Evolutionary conservation across 169 alveolate species (phyloP).

Genomic region (Babesia sp.): DNA sequence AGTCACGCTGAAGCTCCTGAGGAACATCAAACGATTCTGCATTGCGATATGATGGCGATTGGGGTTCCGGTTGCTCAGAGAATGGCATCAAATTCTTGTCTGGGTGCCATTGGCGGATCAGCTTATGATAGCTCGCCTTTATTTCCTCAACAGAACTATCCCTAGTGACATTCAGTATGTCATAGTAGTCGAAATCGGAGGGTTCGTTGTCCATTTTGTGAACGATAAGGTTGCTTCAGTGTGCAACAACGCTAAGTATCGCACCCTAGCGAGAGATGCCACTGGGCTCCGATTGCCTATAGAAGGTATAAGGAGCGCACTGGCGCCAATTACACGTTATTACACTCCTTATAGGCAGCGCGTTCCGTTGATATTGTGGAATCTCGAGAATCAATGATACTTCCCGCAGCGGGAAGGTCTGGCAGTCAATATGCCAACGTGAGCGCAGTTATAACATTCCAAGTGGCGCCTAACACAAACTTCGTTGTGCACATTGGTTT

Average conservation of each 20-base stretch:
- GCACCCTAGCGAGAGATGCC: not conserved
- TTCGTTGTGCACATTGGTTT: not conserved
- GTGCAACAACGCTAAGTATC: not conserved
- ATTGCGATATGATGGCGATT: not conserved
- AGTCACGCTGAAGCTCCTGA: constrained; percentile 25
- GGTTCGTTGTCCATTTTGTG: constrained; percentile 27
- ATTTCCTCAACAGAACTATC: constrained; percentile 54
- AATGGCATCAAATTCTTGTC: constrained; percentile 31
- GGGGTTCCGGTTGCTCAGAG: not conserved
- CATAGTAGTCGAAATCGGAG: constrained; percentile 63
- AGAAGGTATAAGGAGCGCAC: not conserved
- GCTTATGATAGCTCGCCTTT: constrained; percentile 58
- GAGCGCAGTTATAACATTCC: not conserved
- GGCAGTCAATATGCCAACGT: not conserved
- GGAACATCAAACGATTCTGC: not conserved
- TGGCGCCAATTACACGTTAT: not conserved
- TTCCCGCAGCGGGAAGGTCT: not conserved
- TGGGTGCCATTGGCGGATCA: constrained; percentile 66
- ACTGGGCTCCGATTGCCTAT: not conserved
- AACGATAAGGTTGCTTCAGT: not conserved
- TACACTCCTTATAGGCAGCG: not conserved
- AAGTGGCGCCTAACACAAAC: not conserved
- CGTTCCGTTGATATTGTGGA: not conserved
- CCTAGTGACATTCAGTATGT: constrained; percentile 57
- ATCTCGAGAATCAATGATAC: not conserved